Conservation (phyloP, 768 basidiomycete species). For the Epithele typhae region DNA sequence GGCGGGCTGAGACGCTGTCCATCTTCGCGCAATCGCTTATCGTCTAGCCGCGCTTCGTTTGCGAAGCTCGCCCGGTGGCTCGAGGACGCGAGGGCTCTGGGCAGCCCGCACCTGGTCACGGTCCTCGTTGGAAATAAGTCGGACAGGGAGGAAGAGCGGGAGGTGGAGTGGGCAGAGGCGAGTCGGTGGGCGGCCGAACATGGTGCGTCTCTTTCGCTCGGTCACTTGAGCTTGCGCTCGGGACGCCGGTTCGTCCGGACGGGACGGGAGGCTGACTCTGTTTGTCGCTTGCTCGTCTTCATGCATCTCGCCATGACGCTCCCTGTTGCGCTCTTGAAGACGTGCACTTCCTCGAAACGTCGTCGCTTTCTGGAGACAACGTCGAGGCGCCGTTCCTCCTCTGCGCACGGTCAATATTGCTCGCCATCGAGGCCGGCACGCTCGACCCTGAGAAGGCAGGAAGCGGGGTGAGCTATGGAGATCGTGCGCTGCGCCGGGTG, state of each 20-base stretch:
- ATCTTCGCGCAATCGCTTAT: background rate
- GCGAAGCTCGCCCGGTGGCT: slow-evolving; percentile 83
- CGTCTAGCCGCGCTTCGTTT: slow-evolving; percentile 79
- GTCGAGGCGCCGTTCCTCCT: slow-evolving; percentile 90
- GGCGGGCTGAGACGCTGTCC: slow-evolving; percentile 1
- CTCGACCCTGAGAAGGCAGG: slow-evolving; percentile 94
- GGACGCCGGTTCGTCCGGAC: background rate
- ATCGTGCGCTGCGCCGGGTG: slow-evolving; percentile 85
- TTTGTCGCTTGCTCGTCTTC: background rate
- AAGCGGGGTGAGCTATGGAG: slow-evolving; percentile 95
- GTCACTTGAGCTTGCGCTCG: background rate
- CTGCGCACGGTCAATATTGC: slow-evolving; percentile 81
- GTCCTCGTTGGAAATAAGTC: slow-evolving; percentile 95
- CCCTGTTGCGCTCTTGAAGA: slow-evolving; percentile 41
- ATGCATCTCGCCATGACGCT: background rate
- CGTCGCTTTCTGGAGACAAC: slow-evolving; percentile 89
- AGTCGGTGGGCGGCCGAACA: slow-evolving; percentile 96
- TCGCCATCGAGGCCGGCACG: slow-evolving; percentile 85
- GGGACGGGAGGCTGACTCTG: background rate
- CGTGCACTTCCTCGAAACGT: slow-evolving; percentile 90
- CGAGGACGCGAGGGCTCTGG: slow-evolving; percentile 88
- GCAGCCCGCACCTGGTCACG: slow-evolving; percentile 84
- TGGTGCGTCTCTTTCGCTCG: no score
- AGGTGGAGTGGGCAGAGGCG: slow-evolving; percentile 95
- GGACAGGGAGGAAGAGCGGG: slow-evolving; percentile 89